Evolutionary conservation across 1,284 basidiomycete species (phyloP).

Genomic region (Cryptococcus depauperatus): DNA sequence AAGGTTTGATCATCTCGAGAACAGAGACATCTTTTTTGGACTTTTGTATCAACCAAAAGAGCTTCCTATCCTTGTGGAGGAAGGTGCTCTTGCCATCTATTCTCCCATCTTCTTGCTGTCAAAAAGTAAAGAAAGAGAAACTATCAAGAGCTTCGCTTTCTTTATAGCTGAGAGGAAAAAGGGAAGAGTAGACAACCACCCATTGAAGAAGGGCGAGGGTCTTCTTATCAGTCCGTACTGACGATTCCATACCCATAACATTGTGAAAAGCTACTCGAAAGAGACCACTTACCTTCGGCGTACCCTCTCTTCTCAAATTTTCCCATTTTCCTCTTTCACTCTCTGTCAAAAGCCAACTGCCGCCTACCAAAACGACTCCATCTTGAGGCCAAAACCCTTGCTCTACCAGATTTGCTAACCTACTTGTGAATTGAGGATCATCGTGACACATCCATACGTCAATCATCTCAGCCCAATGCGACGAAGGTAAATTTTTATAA

Average conservation of each 20-base stretch:
- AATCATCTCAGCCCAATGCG: constrained; percentile 93
- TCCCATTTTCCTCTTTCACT: constrained; percentile 52
- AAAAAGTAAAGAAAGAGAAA: constrained; percentile 1
- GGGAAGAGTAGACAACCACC: constrained; percentile 49
- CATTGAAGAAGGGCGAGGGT: constrained; percentile 62
- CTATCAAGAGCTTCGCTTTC: constrained; percentile 6
- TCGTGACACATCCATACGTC: constrained; percentile 98
- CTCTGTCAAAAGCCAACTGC: constrained; percentile 72
- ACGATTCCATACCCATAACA: too few species aligned
- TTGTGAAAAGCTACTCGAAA: too few species aligned
- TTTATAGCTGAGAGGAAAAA: constrained; percentile 1
- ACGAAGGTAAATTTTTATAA: constrained; percentile 82
- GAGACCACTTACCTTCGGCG: constrained; percentile 53
- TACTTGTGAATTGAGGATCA: constrained; percentile 70
- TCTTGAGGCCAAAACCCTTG: constrained; percentile 69
- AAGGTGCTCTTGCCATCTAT: constrained; percentile 1
- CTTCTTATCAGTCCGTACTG: constrained; percentile 71
- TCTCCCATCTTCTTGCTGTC: background rate
- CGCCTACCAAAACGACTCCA: constrained; percentile 69
- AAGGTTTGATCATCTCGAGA: constrained; percentile 23
- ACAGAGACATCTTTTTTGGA: constrained; percentile 60
- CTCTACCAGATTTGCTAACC: constrained; percentile 57
- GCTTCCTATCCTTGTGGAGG: background rate
- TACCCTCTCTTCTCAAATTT: constrained; percentile 52
- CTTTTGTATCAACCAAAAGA: constrained; percentile 79